Conservation (phyloP, 768 basidiomycete species). For the Hebeloma cylindrosporum region DNA sequence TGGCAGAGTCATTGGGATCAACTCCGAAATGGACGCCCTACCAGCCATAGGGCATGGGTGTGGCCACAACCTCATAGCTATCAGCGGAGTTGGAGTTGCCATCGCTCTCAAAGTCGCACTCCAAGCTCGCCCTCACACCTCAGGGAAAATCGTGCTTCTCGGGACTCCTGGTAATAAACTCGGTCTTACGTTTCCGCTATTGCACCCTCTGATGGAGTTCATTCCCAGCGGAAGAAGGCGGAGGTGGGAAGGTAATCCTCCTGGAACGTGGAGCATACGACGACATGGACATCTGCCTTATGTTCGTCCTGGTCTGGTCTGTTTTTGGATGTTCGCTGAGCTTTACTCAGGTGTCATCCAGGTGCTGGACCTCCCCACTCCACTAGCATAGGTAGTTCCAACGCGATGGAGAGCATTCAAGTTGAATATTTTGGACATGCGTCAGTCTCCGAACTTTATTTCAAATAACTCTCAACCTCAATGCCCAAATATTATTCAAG, state of each 20-base stretch:
- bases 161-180: slow-evolving; percentile 66
- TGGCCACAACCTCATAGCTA: slow-evolving; percentile 83
- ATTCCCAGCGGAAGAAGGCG: slow-evolving; percentile 68
- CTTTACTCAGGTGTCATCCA: slow-evolving; percentile 67
- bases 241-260: slow-evolving; percentile 75
- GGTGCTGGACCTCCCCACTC: slow-evolving; percentile 52
- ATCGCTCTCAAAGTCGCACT: slow-evolving; percentile 72
- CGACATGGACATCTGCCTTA: slow-evolving; percentile 80
- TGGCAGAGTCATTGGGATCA: slow-evolving; percentile 71
- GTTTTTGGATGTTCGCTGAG: neutral
- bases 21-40: slow-evolving; percentile 78
- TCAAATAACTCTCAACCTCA: neutral
- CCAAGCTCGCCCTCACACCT: slow-evolving; percentile 50
- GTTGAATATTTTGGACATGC: slow-evolving; percentile 76
- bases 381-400: slow-evolving; percentile 50
- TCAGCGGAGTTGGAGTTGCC: slow-evolving; percentile 73
- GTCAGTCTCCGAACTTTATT: slow-evolving; percentile 39
- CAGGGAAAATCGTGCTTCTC: slow-evolving; percentile 70
- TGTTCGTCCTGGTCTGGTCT: slow-evolving; percentile 39
- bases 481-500: slow-evolving; percentile 34
- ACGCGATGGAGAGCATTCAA: slow-evolving; percentile 62
- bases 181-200: neutral
- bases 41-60: slow-evolving; percentile 64
- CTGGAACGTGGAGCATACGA: slow-evolving; percentile 75
- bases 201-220: neutral